These are phyloP conservation scores for Sporothrix phasma DNA, from an alignment of 2,329 filamentous ascomycete genomes.

Conservation along the genomic window DNA sequence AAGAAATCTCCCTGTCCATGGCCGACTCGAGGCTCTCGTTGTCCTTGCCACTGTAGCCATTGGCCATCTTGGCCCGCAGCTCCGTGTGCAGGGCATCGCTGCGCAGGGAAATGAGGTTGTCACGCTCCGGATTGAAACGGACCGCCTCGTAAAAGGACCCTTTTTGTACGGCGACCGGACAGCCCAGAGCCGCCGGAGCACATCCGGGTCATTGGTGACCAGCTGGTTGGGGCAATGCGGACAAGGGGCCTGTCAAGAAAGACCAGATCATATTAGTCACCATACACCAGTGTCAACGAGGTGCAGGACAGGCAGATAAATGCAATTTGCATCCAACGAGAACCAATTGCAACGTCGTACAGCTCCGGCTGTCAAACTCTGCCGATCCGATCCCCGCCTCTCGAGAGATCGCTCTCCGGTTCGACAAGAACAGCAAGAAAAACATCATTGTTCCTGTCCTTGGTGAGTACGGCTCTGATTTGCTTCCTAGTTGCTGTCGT, in stretches of 20 bases:
- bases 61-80: slow-evolving; percentile 35
- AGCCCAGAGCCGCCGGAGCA: slow-evolving; percentile 25
- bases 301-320: not conserved
- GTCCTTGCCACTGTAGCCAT: slow-evolving; percentile 27
- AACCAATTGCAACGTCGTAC: not conserved
- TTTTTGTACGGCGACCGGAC: slow-evolving; percentile 30
- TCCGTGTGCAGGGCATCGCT: slow-evolving; percentile 28
- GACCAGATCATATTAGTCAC: too few species aligned
- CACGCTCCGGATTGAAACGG: slow-evolving; percentile 28
- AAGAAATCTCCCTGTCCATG: slow-evolving; percentile 22
- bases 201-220: slow-evolving; percentile 23
- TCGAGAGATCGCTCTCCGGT: too few species aligned
- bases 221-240: slow-evolving; percentile 23
- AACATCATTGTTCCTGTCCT: too few species aligned
- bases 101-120: slow-evolving; percentile 29
- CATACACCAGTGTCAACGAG: not conserved
- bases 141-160: slow-evolving; percentile 30
- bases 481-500: too few species aligned
- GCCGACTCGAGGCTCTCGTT: slow-evolving; percentile 22
- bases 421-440: too few species aligned
- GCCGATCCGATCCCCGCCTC: not conserved
- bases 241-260: slow-evolving; percentile 19
- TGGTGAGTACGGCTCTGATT: too few species aligned
- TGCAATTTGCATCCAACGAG: not conserved
- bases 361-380: not conserved